Conservation (phyloP, 768 basidiomycete species). For the Collybia sp. region DNA sequence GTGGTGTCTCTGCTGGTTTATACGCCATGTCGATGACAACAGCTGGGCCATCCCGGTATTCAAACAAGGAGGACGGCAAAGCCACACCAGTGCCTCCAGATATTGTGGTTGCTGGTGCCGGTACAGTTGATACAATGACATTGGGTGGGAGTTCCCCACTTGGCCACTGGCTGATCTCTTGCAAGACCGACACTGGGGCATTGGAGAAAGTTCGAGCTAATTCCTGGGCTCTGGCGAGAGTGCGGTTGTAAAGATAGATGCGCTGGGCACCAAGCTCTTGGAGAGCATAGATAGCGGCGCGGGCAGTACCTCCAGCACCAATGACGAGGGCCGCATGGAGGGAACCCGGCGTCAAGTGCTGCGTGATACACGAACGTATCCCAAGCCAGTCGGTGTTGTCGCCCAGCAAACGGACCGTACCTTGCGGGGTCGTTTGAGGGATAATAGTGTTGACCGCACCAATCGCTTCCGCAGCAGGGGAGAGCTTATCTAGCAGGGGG, state of each 20-base stretch:
- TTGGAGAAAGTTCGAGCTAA: slow-evolving; percentile 67
- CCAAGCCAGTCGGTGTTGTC: slow-evolving; percentile 98
- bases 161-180: slow-evolving; percentile 52
- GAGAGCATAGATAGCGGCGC: slow-evolving; percentile 91
- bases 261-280: slow-evolving; percentile 57
- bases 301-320: slow-evolving; percentile 92
- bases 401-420: slow-evolving; percentile 58
- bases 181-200: slow-evolving; percentile 55
- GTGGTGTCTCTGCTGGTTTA: slow-evolving; percentile 79
- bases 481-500: slow-evolving; percentile 71
- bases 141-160: slow-evolving; percentile 41
- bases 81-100: slow-evolving; percentile 30
- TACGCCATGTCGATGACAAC: slow-evolving; percentile 95
- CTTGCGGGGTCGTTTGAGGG: slow-evolving; percentile 36
- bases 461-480: slow-evolving; percentile 77
- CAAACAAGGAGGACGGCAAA: slow-evolving; percentile 56
- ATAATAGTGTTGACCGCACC: slow-evolving; percentile 96
- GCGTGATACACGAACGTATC: slow-evolving; percentile 55
- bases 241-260: slow-evolving; percentile 90
- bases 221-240: slow-evolving; percentile 63
- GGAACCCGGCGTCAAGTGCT: slow-evolving; percentile 31
- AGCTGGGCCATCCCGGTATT: slow-evolving; percentile 39
- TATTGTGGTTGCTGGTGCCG: slow-evolving; percentile 55
- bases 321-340: slow-evolving; percentile 71
- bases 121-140: slow-evolving; percentile 88